phyloP scores from a whole-genome alignment of 805 yeast genomes.

The Starmerella riodocensis region DNA sequence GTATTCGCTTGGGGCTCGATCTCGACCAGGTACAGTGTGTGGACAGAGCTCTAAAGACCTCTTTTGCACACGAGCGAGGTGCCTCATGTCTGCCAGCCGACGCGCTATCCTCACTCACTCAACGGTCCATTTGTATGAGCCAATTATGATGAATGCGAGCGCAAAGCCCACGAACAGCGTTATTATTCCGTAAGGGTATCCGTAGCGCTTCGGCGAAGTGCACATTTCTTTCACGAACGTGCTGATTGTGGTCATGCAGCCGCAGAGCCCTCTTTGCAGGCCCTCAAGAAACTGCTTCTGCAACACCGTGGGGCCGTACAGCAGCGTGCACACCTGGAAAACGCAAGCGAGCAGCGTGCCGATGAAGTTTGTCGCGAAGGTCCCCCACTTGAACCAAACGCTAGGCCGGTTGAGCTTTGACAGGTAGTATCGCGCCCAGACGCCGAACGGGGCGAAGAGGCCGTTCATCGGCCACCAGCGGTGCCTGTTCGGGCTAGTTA shows the following conservation, averaged over 20 bases:
- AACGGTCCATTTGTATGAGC: slow-evolving; percentile 56
- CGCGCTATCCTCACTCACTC: not conserved
- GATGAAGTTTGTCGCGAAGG: slow-evolving; percentile 37
- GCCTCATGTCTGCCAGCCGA: no score
- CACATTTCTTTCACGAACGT: slow-evolving; percentile 62
- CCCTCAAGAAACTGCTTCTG: slow-evolving; percentile 37
- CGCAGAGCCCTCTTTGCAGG: slow-evolving; percentile 54
- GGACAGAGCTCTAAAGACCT: no score
- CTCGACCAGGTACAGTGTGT: no score
- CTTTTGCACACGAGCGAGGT: no score
- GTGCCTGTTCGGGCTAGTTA: slow-evolving; percentile 30
- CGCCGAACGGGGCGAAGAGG: slow-evolving; percentile 61
- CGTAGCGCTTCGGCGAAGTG: slow-evolving; percentile 27
- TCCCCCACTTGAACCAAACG: slow-evolving; percentile 40
- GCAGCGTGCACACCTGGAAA: slow-evolving; percentile 30
- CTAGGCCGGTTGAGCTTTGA: slow-evolving; percentile 35
- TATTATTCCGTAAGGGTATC: slow-evolving; percentile 39
- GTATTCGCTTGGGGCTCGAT: no score
- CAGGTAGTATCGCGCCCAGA: slow-evolving; percentile 43
- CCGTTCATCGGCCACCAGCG: slow-evolving; percentile 59
- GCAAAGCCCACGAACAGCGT: slow-evolving; percentile 39
- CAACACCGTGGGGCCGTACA: slow-evolving; percentile 34
- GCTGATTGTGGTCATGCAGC: slow-evolving; percentile 59
- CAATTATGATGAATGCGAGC: slow-evolving; percentile 46
- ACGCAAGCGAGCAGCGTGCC: slow-evolving; percentile 37